Evolutionary conservation across 106 monocot species (phyloP), one percentile per base, ranked within the genome.

Genomic region (Platanthera guangdongensis): DNA sequence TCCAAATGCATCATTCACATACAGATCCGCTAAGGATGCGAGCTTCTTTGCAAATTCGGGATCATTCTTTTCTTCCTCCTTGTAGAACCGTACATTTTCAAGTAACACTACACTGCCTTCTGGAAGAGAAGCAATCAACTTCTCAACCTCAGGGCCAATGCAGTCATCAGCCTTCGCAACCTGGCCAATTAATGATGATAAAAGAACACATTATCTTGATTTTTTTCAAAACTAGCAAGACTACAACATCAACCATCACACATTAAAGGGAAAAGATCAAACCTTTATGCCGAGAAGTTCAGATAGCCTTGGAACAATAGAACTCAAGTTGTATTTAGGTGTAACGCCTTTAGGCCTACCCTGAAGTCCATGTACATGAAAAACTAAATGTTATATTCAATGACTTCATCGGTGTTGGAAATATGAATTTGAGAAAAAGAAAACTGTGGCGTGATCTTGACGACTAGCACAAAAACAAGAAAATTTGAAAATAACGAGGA

Each of bases 21-120:
- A 94, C 47, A 94, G 82, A 62, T 94, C 91, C 63, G 94, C 94
- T 51, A 94, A 80, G 12, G 94, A 85, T n/a, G 94, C 91, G 72
- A 94, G 91, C 76, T 94, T 94, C 81, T 89, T 85, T 49, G 91
- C 94, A 79, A 91, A 94, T 51, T 91, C 91, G 46, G 94, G 91
- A 0, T 94, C 94, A 75, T 94, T 94, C 77, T 91, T 94, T 87
- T 94, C 94, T 82, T 94, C 94, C 65, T 94, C 94, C 78, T 89
- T 89, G 68, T 94, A 84, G 75, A 94, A 94, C 63, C 94, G 79
- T 7, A 94, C 91, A 79, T 94, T 94, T 83, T 94, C 94, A 57
- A 94, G 89, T 50, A 94, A 87, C 21, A 94, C 47, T 59, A 94
- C 89, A 77, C 91, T 79, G 18, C 94, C 94, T 7, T 94, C 85